These are phyloP conservation scores for Pestalotiopsis sp. DNA, from an alignment of 2,329 filamentous ascomycete genomes.

Conservation along the genomic window DNA sequence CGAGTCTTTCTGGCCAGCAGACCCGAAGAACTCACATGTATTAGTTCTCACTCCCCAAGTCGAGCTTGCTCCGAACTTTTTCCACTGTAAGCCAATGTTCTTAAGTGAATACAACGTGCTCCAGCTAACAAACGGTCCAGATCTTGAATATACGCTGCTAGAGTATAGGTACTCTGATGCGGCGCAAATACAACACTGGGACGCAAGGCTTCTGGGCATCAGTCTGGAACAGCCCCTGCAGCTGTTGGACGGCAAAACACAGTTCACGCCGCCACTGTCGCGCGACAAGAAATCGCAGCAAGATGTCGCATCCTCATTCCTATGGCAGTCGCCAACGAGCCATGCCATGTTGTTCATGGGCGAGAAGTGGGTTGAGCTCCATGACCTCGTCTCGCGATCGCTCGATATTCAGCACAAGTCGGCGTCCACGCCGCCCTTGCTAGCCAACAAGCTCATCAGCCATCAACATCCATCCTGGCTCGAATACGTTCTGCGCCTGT, in stretches of 20 bases:
- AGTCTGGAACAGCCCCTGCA: conserved; percentile 75
- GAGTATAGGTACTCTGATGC: conserved; percentile 73
- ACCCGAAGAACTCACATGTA: conserved; percentile 69
- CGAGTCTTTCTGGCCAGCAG: conserved; percentile 84
- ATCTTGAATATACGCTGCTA: conserved; percentile 77
- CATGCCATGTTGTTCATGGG: conserved; percentile 84
- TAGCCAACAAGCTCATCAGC: conserved; percentile 50
- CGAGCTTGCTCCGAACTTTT: conserved; percentile 80
- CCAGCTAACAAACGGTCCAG: conserved; percentile 31
- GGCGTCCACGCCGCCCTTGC: conserved; percentile 39
- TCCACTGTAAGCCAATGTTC: conserved; percentile 62
- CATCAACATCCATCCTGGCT: conserved; percentile 34
- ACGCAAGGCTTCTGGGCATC: conserved; percentile 70
- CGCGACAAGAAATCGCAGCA: conserved; percentile 27
- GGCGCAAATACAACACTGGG: conserved; percentile 45
- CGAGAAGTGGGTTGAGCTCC: conserved; percentile 84
- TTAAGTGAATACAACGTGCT: neutral
- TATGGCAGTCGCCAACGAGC: conserved; percentile 85
- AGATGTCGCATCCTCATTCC: conserved; percentile 59
- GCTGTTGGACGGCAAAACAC: conserved; percentile 61
- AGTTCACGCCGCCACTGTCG: conserved; percentile 50
- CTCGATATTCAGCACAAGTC: conserved; percentile 47
- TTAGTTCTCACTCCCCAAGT: conserved; percentile 82
- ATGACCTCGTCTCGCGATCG: conserved; percentile 73
- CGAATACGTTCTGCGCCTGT: conserved; percentile 75